phyloP scores from a whole-genome alignment of 495 filamentous ascomycete species.

The Achaetomiella virescens region DNA sequence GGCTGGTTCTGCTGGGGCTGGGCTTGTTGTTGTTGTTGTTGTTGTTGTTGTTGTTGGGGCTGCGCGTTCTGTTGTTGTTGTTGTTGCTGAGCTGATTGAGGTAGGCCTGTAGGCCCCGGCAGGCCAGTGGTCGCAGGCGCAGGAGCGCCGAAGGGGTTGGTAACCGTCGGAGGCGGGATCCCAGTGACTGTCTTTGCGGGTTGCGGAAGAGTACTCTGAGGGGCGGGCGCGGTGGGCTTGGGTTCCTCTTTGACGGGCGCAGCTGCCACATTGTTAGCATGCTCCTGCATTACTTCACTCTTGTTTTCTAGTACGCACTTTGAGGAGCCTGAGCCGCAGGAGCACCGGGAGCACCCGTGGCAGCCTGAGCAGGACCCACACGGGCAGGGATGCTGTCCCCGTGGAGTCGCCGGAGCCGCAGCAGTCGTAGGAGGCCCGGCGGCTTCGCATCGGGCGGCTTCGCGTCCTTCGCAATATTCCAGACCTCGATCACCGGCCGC shows the following conservation, averaged over 20 bases:
- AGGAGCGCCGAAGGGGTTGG: conserved; percentile 23
- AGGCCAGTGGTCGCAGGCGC: conserved; percentile 2
- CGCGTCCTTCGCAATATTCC: conserved; percentile 68
- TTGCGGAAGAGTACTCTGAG: conserved; percentile 6
- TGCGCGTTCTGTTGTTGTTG: conserved; percentile 8
- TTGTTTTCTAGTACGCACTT: conserved; percentile 19
- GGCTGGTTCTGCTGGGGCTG: conserved; percentile 3
- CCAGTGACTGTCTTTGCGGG: conserved; percentile 4
- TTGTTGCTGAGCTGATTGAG: conserved; percentile 7
- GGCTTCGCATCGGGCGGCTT: too few relatives aligned
- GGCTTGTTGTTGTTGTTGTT: neutral
- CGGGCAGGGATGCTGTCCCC: conserved; percentile 8
- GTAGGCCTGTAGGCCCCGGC: neutral
- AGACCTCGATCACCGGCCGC: conserved; percentile 74
- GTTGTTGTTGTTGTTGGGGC: conserved; percentile 4
- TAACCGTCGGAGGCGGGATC: neutral
- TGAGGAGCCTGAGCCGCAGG: conserved; percentile 24
- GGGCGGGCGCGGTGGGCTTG: conserved; percentile 15
- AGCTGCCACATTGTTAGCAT: conserved; percentile 26
- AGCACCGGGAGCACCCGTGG: conserved; percentile 18
- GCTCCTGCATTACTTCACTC: neutral
- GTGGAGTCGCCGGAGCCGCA: conserved; percentile 24
- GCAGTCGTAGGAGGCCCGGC: conserved; percentile 45
- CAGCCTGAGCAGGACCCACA: neutral
- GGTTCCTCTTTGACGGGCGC: conserved; percentile 18